These are phyloP conservation scores for Tripterygium wilfordii DNA, from an alignment of 177 flowering plant genomes.

Conservation along the genomic window DNA sequence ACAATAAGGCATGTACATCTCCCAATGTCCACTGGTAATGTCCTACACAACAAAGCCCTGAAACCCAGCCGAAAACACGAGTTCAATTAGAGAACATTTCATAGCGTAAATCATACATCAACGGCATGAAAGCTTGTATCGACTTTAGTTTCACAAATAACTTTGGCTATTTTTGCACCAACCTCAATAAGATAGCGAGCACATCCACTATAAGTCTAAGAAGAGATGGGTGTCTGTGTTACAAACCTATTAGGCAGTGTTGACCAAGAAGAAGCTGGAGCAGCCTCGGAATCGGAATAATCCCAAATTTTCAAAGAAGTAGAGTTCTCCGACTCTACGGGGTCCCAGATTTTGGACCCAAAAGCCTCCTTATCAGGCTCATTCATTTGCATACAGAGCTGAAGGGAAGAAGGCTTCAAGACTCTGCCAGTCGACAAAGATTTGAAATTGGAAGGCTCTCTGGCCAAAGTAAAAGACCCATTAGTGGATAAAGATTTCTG, in stretches of 20 bases:
- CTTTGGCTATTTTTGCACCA: too few relatives aligned
- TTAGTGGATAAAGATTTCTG: slow-evolving; percentile 14
- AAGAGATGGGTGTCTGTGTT: not conserved
- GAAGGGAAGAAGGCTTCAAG: slow-evolving; percentile 73
- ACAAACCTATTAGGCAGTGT: slow-evolving; percentile 77
- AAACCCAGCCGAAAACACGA: too few relatives aligned
- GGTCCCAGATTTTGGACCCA: slow-evolving; percentile 39
- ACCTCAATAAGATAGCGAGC: slow-evolving; percentile 1
- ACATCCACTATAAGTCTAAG: not conserved
- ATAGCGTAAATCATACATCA: too few relatives aligned
- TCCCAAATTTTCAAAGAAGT: slow-evolving; percentile 64
- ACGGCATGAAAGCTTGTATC: too few relatives aligned
- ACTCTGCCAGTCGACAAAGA: slow-evolving; percentile 24
- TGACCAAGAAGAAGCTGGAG: slow-evolving; percentile 97
- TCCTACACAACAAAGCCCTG: slow-evolving; percentile 83
- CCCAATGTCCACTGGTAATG: slow-evolving; percentile 86
- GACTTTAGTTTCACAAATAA: too few relatives aligned
- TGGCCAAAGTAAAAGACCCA: slow-evolving; percentile 7
- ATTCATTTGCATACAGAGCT: slow-evolving; percentile 57
- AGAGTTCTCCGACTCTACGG: slow-evolving; percentile 36
- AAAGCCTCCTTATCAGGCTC: slow-evolving; percentile 45
- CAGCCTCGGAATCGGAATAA: slow-evolving; percentile 86
- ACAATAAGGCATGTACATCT: slow-evolving; percentile 84
- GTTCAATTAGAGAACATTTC: too few relatives aligned
- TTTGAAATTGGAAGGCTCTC: slow-evolving; percentile 19